Base-by-base conservation (phyloP, 2,329 filamentous ascomycete genomes). In the Exutisphaerella laricina region DNA sequence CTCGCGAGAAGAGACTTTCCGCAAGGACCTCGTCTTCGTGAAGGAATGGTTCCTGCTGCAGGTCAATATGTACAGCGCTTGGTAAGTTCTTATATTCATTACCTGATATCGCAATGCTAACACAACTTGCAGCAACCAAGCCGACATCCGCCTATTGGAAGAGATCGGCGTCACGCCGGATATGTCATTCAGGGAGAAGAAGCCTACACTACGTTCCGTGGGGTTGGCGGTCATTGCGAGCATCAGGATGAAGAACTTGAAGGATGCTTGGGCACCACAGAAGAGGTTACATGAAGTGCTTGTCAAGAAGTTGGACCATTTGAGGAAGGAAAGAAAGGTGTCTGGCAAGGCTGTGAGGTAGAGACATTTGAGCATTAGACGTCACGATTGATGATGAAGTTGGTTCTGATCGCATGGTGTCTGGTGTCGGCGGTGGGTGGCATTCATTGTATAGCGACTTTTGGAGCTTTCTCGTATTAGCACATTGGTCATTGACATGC, bases 1-100 rank as follows among this genome's bases (percentile, higher is more conserved):
- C 69, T 76, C 79, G 61, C 78, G 92, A 22, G 90, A 96, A 66
- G 80, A 86, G 55, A 79, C 77, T 38, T 82, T 97, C 67, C 78
- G 92, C 30, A 75, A 77, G 50, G 86, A 89, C 58, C 78, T 90
- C 22, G 85, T 85, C 6, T 94, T 84, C 68, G 87, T 87, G 51
- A 98, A 98, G 74, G 80, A 77, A 54, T 89, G 87, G 64, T 79
- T 96, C 67, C 67, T 82, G 57, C 73, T 87, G 63, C 81, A 88
- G 65, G 79, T 94, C 41, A 80, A 88, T 56, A 79, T 94, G 58
- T 88, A 88, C 57, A 84, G 88, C 59, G 83, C 87, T 69, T 97
- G 89, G 90, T 96, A 82, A 56, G 86, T 82, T 21, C 1, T 30
- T 17, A 3, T 3, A 8, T 5, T 2, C 20, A 20, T 31, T n/a